phyloP scores from a whole-genome alignment of 805 yeast genomes.

The Saturnispora besseyi region DNA sequence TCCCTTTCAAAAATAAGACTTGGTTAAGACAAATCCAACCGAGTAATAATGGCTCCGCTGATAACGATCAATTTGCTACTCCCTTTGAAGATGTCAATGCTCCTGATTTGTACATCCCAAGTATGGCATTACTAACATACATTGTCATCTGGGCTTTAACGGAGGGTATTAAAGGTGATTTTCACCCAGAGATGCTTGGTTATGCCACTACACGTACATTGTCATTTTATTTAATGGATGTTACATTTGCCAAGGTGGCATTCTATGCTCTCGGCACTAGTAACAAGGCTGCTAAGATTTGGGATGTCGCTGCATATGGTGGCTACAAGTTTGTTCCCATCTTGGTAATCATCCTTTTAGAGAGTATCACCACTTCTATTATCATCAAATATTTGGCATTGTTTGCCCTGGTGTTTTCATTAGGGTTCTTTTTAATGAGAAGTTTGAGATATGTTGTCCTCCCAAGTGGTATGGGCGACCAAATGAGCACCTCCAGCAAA shows the following conservation, averaged over 20 bases:
- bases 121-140: slow-evolving; percentile 87
- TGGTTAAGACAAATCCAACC: slow-evolving; percentile 56
- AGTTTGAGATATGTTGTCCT: slow-evolving; percentile 60
- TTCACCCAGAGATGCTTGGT: slow-evolving; percentile 90
- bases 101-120: slow-evolving; percentile 92
- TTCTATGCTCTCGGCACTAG: slow-evolving; percentile 69
- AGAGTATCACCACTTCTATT: slow-evolving; percentile 27
- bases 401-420: slow-evolving; percentile 43
- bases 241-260: slow-evolving; percentile 67
- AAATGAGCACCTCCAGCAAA: slow-evolving; percentile 57
- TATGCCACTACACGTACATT: slow-evolving; percentile 77
- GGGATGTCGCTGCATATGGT: slow-evolving; percentile 82
- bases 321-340: slow-evolving; percentile 92
- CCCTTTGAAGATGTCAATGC: slow-evolving; percentile 88
- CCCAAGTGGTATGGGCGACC: slow-evolving; percentile 49
- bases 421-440: slow-evolving; percentile 60
- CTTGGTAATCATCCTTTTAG: slow-evolving; percentile 45
- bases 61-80: slow-evolving; percentile 43
- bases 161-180: slow-evolving; percentile 79
- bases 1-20: slow-evolving; percentile 78
- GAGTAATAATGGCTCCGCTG: slow-evolving; percentile 22
- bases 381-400: slow-evolving; percentile 28
- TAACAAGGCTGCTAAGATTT: slow-evolving; percentile 42
- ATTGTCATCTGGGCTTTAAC: slow-evolving; percentile 74
- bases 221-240: slow-evolving; percentile 73